Evolutionary conservation across 345 rosid species (phyloP).

Genomic region (Euphorbia pulcherrima): DNA sequence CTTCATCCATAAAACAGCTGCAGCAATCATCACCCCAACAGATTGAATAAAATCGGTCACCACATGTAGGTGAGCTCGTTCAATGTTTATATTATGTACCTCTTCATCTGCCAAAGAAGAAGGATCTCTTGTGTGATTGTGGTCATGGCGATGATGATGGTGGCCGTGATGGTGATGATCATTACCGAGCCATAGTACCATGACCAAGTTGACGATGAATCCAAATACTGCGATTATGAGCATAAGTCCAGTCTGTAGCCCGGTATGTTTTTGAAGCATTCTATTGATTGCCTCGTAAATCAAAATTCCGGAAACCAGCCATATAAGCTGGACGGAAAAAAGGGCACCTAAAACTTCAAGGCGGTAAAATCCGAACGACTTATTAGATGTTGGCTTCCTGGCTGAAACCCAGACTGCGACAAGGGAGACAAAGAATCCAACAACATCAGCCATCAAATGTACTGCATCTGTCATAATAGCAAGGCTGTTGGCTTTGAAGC

Average conservation of each 20-base stretch:
- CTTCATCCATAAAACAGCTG: slow-evolving; percentile 59
- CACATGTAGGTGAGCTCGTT: slow-evolving; percentile 78
- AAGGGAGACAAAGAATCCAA: slow-evolving; percentile 64
- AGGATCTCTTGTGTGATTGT: slow-evolving; percentile 20
- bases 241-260: slow-evolving; percentile 65
- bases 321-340: slow-evolving; percentile 70
- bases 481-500: slow-evolving; percentile 70
- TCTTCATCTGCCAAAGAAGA: slow-evolving; percentile 18
- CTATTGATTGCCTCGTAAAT: slow-evolving; percentile 60
- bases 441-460: slow-evolving; percentile 68
- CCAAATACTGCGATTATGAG: slow-evolving; percentile 72
- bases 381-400: slow-evolving; percentile 63
- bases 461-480: slow-evolving; percentile 84
- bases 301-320: slow-evolving; percentile 67
- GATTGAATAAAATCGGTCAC: slow-evolving; percentile 75
- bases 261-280: slow-evolving; percentile 40
- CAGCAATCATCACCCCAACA: slow-evolving; percentile 74
- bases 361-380: slow-evolving; percentile 66
- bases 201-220: slow-evolving; percentile 55
- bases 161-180: slow-evolving; percentile 42
- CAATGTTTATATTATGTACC: slow-evolving; percentile 66
- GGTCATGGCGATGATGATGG: slow-evolving; percentile 22
- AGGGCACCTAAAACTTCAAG: slow-evolving; percentile 81
- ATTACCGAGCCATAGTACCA: slow-evolving; percentile 76
- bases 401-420: slow-evolving; percentile 73